These are phyloP conservation scores for Solanum appendiculatum DNA, from an alignment of 257 asterid genomes.

Conservation along the genomic window DNA sequence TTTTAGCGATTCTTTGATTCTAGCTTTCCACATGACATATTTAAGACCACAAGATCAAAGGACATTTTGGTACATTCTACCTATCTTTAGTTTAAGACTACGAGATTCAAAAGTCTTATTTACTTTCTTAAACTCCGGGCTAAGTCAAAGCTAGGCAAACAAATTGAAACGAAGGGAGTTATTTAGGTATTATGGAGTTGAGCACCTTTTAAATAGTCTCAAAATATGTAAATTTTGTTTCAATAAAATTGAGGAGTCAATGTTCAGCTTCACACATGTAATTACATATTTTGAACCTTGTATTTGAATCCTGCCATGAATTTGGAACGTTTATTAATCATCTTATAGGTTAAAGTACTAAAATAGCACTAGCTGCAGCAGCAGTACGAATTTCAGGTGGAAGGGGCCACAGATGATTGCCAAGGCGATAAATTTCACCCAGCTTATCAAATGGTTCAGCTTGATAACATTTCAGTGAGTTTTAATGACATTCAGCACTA, in stretches of 20 bases:
- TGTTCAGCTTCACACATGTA: not conserved
- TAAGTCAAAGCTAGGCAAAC: too few species aligned
- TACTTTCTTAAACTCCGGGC: too few species aligned
- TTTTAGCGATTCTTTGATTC: too few species aligned
- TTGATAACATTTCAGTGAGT: slow-evolving; percentile 9
- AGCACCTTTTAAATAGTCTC: not conserved
- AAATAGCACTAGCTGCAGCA: not conserved
- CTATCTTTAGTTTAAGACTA: too few species aligned
- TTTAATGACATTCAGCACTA: not conserved
- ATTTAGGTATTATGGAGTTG: not conserved
- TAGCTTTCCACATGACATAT: too few species aligned
- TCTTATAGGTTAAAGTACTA: not conserved
- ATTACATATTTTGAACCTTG: not conserved
- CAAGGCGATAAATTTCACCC: not conserved
- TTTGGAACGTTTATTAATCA: not conserved
- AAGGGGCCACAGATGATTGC: not conserved
- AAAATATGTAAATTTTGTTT: not conserved
- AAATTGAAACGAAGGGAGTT: too few species aligned
- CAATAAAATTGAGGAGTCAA: not conserved
- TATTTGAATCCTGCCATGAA: not conserved
- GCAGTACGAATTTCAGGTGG: not conserved
- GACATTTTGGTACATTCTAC: too few species aligned
- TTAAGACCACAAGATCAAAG: too few species aligned
- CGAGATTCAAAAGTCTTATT: too few species aligned
- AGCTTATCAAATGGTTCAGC: not conserved